Conservation (phyloP, 2,329 filamentous ascomycete genomes). For the Fusarium poae region DNA sequence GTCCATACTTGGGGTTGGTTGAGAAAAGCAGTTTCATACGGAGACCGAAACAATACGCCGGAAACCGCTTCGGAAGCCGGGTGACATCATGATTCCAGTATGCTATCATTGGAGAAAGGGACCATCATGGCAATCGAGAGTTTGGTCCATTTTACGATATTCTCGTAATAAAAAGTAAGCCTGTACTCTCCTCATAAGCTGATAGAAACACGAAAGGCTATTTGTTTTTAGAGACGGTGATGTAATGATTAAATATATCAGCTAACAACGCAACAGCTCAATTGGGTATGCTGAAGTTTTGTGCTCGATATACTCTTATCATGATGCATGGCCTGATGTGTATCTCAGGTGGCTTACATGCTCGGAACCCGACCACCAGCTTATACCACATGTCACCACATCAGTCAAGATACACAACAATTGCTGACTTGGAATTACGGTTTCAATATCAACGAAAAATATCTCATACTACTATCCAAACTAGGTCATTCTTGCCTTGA, state of each 20-base stretch:
- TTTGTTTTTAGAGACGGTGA: background rate
- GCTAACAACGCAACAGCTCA: background rate
- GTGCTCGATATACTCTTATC: background rate
- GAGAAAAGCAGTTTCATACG: slow-evolving; percentile 26
- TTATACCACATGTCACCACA: background rate
- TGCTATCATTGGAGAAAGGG: background rate
- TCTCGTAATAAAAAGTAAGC: slow-evolving; percentile 3
- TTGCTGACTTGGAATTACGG: background rate
- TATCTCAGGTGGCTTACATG: slow-evolving; percentile 17
- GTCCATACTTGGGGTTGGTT: slow-evolving; percentile 20
- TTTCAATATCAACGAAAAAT: background rate
- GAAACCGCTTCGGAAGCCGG: slow-evolving; percentile 43
- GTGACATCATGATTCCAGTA: background rate
- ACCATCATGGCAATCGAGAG: background rate
- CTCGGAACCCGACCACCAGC: slow-evolving; percentile 36
- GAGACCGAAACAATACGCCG: slow-evolving; percentile 35
- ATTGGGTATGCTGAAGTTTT: background rate
- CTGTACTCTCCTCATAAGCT: slow-evolving; percentile 2
- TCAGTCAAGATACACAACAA: background rate
- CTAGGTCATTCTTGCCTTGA: background rate
- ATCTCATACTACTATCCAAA: background rate
- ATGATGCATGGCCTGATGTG: background rate
- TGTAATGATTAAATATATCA: background rate
- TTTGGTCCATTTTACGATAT: background rate
- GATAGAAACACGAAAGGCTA: background rate